Conservation (phyloP, 2,329 filamentous ascomycete genomes). For the Beauveria brongniartii region DNA sequence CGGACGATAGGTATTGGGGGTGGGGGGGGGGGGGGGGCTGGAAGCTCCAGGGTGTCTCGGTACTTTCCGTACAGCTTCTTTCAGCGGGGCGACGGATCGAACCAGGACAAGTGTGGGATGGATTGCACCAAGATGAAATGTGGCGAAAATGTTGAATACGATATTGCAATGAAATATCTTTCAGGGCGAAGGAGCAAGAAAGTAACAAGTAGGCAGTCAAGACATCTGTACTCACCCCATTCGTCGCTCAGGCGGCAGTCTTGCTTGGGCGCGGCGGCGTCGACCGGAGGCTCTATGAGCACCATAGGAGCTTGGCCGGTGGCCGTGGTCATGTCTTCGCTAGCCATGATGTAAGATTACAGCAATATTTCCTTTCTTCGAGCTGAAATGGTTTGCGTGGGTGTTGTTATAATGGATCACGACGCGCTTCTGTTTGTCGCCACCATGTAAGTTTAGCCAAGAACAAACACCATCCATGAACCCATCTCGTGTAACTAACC, state of each 20-base stretch:
- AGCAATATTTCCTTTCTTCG: background rate
- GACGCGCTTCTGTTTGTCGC: too few species aligned
- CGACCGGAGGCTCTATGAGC: constrained; percentile 24
- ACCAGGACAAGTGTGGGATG: background rate
- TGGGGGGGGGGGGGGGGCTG: background rate
- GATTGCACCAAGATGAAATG: background rate
- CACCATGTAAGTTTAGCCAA: too few species aligned
- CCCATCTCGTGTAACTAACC: too few species aligned
- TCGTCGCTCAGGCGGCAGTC: constrained; percentile 35
- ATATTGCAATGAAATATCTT: background rate
- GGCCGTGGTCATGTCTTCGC: constrained; percentile 16
- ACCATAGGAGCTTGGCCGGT: constrained; percentile 16
- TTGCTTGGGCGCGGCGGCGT: constrained; percentile 17
- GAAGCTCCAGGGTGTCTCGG: background rate
- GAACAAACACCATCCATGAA: too few species aligned
- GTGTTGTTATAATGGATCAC: too few species aligned
- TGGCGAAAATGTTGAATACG: too few species aligned
- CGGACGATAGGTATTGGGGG: too few species aligned
- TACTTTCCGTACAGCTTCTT: background rate
- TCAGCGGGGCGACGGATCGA: background rate
- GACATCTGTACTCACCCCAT: constrained; percentile 34
- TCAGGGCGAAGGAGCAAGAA: background rate
- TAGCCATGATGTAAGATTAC: constrained; percentile 13
- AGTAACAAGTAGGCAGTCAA: background rate
- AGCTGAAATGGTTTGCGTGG: too few species aligned